Conservation (phyloP, 2,329 filamentous ascomycete species). For the Alternaria viburni region DNA sequence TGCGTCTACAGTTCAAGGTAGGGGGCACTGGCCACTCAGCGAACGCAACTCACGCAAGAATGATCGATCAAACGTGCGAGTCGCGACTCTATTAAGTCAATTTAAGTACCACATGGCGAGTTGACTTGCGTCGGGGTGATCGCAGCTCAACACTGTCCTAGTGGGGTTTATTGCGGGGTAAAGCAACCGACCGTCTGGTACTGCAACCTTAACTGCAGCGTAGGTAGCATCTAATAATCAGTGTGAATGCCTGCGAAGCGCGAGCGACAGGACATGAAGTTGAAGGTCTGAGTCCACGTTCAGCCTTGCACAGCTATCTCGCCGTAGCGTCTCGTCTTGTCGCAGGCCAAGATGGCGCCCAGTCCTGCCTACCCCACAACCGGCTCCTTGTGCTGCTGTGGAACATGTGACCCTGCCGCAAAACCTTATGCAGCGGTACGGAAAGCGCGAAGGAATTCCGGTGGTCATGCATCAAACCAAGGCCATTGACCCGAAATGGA, state of each 20-base stretch:
- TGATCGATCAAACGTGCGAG: background rate
- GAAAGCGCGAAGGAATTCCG: background rate
- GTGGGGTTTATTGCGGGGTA: slow-evolving; percentile 36
- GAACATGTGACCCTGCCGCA: background rate
- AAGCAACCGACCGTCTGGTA: slow-evolving; percentile 15
- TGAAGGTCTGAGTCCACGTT: background rate
- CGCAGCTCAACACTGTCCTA: slow-evolving; percentile 28
- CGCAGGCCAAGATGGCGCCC: background rate
- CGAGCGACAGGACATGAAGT: background rate
- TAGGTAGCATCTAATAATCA: background rate
- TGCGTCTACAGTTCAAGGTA: background rate
- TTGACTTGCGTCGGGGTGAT: slow-evolving; percentile 20
- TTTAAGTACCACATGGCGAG: slow-evolving; percentile 10
- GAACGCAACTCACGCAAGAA: background rate
- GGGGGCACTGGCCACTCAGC: background rate
- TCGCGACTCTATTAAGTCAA: background rate
- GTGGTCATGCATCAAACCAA: background rate
- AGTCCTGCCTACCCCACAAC: slow-evolving; percentile 14
- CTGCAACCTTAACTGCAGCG: background rate
- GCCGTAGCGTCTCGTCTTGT: slow-evolving; percentile 2
- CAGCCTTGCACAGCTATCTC: slow-evolving; percentile 7
- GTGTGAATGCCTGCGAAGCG: background rate
- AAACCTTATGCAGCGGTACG: background rate
- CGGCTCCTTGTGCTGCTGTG: slow-evolving; percentile 7
- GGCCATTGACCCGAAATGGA: slow-evolving; percentile 5